Evolutionary conservation across 371 early-diverging fungal species (phyloP), one percentile per base, ranked within the genome.

Genomic region (Sporodiniella umbellata): DNA sequence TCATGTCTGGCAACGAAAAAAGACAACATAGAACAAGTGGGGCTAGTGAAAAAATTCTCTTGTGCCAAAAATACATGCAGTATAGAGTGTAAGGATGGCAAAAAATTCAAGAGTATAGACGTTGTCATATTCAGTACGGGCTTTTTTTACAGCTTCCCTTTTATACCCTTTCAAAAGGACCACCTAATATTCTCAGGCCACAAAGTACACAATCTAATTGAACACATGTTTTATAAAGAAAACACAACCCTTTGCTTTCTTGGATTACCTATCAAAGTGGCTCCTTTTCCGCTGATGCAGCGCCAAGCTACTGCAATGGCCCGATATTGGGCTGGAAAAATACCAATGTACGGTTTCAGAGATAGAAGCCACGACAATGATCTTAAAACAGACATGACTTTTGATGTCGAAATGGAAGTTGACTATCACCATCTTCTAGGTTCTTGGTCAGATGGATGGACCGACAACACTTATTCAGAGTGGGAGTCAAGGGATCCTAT

Each of bases 61-160:
- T 15, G 14, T 0, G 5, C 45, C 2, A 23, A 5, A 11, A 23
- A 12, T 3, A 30, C 33, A 6, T 44, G 40, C 17, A 40, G 17
- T 10, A 23, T 82, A 2, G 56, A 64, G 33, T 72, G 70, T 33
- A 37, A 54, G n/a, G 75, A 80, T 23, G 70, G 69, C 5, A 43
- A 66, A 1, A 1, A 3, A 4, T 53, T 80, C 0, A 51, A 51
- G 6, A 47, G 68, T 14, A 57, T 79, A 0, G 79, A 84, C 48
- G 17, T 35, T 2, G 51, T 86, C 24, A 60, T 86, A 0, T 83
- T 79, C 48, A 83, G 80, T 14, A 86, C 87, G 0, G 87, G 84
- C 0, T 85, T 82, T 51, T 57, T 79, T 0, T 81, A 71, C 42
- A 68, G 72, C 6, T 79, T 68, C 45, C 87, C 87, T 6, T 87